Evolutionary conservation across 345 rosid species (phyloP), one percentile per base, ranked within the genome.

Genomic region (Pelargonium nanum): DNA sequence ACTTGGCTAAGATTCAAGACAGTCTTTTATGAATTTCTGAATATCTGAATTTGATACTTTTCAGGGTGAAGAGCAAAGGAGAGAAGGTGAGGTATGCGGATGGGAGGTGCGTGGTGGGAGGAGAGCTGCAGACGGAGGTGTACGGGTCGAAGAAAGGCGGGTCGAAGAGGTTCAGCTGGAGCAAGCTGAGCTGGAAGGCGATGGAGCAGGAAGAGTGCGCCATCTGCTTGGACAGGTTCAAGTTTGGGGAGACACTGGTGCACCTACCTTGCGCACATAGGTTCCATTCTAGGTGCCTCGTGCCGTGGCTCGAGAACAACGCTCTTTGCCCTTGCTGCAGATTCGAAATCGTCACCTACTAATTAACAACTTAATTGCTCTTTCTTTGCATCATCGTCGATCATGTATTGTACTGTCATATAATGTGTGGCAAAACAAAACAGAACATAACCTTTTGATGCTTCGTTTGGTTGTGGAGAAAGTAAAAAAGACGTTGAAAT

Each of bases 251-350:
- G 70, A 81, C 75, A 24, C 66, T 85, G 73, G 72, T 73, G 25
- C 78, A 77, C 71, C 71, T 84, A 19, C 84, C 81, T 0, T 92
- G 97, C 67, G 79, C 83, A 1, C 48, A 92, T 67, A 72, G 77
- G 81, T 87, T 85, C 74, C 96, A 89, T 57, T 62, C 75, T 0
- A 68, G 58, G 45, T 87, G 98, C 21, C 53, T 85, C 78, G 59
- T 80, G 50, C 93, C 93, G 34, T 89, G 96, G 95, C 78, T 86
- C 2, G 83, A 76, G 22, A 79, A 32, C 53, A 74, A 72, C 65
- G 64, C 83, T 10, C 85, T 72, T 17, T 88, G 98, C 71, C 96
- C 96, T 19, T 92, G 83, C 63, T 83, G 96, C 73, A 75, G 96
- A 71, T 65, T 57, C 76, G 77, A 69, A 7, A 70, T 88, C 26